These are phyloP conservation scores for Dentipellis sp. DNA, from an alignment of 768 basidiomycete genomes.

Conservation along the genomic window DNA sequence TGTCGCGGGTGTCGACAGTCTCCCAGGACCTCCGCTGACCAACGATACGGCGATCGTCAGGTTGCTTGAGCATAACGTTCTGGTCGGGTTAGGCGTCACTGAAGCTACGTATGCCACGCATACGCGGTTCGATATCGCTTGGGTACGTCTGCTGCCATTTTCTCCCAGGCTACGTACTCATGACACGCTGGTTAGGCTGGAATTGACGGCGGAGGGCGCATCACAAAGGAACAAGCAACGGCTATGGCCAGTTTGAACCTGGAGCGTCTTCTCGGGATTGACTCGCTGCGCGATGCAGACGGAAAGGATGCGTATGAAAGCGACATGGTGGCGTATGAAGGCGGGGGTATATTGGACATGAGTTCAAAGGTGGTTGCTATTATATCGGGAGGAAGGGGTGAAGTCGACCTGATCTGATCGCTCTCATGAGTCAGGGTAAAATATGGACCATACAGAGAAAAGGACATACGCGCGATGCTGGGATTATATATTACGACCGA, in stretches of 20 bases:
- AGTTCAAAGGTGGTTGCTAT: constrained; percentile 26
- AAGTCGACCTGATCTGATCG: not conserved
- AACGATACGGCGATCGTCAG: constrained; percentile 42
- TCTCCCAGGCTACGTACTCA: not conserved
- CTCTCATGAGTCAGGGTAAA: not conserved
- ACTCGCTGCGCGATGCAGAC: constrained; percentile 8
- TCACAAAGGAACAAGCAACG: constrained; percentile 26
- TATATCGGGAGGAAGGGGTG: constrained; percentile 20
- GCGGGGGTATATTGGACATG: constrained; percentile 25
- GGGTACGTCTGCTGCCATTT: constrained; percentile 20
- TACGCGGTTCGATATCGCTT: constrained; percentile 29
- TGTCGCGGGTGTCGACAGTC: constrained; percentile 24
- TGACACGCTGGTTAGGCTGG: constrained; percentile 23
- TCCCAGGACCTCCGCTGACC: constrained; percentile 59
- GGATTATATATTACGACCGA: no score
- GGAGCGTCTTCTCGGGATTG: constrained; percentile 31
- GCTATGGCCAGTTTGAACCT: constrained; percentile 32
- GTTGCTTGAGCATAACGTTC: constrained; percentile 52
- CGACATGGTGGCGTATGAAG: constrained; percentile 25
- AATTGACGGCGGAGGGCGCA: constrained; percentile 28
- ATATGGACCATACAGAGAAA: no score
- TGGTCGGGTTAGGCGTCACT: constrained; percentile 46
- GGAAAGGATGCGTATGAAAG: not conserved
- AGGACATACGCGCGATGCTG: no score
- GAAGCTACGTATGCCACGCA: constrained; percentile 24